phyloP scores from a whole-genome alignment of 805 yeast species.

The Suhomyces emberorum region DNA sequence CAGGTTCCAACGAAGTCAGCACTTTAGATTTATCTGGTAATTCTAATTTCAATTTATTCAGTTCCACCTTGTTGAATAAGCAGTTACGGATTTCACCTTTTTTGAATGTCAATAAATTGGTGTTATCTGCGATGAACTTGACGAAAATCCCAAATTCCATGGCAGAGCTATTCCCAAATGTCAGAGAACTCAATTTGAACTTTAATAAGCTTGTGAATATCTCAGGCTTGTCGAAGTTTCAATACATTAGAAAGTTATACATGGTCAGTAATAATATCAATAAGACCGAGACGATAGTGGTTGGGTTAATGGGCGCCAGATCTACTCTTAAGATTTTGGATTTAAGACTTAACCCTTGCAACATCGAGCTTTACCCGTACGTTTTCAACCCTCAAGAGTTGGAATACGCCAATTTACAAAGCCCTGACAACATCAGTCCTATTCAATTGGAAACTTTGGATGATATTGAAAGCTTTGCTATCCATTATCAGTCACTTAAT shows the following conservation, averaged over 20 bases:
- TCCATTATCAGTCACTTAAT: conserved; percentile 42
- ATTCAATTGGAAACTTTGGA: conserved; percentile 46
- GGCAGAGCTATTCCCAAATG: conserved; percentile 41
- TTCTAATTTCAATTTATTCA: conserved; percentile 12
- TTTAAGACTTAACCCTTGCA: conserved; percentile 48
- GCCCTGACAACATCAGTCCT: conserved; percentile 23
- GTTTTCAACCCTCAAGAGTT: conserved; percentile 48
- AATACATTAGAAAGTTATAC: conserved; percentile 36
- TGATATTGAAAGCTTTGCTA: conserved; percentile 51
- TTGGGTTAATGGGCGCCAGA: conserved; percentile 29
- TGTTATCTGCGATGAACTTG: conserved; percentile 49
- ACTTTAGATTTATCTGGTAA: conserved; percentile 43
- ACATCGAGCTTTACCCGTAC: conserved; percentile 47
- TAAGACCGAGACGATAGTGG: conserved; percentile 30
- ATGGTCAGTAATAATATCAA: conserved; percentile 46
- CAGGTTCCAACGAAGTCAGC: conserved; percentile 18
- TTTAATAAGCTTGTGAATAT: conserved; percentile 44
- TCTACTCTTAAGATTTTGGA: conserved; percentile 39
- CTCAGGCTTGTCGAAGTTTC: conserved; percentile 28
- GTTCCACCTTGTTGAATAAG: neutral
- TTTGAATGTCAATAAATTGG: conserved; percentile 36
- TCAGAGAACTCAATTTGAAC: conserved; percentile 47
- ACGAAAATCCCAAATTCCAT: conserved; percentile 36
- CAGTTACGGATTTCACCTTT: conserved; percentile 15
- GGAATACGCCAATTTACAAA: conserved; percentile 16